Evolutionary conservation across 495 filamentous ascomycete genomes (phyloP).

Genomic region (Penicillium flavigenum): DNA sequence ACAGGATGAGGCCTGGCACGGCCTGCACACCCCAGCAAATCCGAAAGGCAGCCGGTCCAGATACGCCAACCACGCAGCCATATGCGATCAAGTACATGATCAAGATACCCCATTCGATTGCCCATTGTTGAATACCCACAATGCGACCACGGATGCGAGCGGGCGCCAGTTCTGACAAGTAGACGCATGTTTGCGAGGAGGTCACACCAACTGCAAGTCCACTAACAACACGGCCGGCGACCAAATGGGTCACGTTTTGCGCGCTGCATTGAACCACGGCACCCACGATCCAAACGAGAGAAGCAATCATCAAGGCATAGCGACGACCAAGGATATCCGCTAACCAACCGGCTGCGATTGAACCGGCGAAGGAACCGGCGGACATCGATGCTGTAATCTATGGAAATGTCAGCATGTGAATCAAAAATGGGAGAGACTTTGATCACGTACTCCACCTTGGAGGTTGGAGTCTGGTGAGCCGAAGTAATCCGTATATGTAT

Average conservation of each 20-base stretch:
- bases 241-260: conserved; percentile 59
- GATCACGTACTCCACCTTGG: conserved; percentile 53
- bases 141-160: conserved; percentile 66
- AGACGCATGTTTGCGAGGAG: conserved; percentile 79
- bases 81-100: conserved; percentile 63
- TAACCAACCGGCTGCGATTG: conserved; percentile 61
- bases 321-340: conserved; percentile 67
- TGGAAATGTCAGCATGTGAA: not conserved
- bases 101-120: conserved; percentile 70
- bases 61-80: conserved; percentile 57
- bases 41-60: conserved; percentile 59
- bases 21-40: conserved; percentile 74
- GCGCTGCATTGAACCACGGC: conserved; percentile 65
- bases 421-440: not conserved
- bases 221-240: conserved; percentile 70
- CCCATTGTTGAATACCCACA: conserved; percentile 72
- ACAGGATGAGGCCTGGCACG: conserved; percentile 62
- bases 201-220: conserved; percentile 73
- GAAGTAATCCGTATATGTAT: conserved; percentile 68
- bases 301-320: conserved; percentile 63
- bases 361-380: conserved; percentile 65
- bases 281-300: conserved; percentile 68
- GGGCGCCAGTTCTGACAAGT: conserved; percentile 70
- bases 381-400: conserved; percentile 58
- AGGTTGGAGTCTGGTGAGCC: conserved; percentile 59